These are phyloP conservation scores for Saccharomycopsis selenospora DNA, from an alignment of 805 yeast species.

Conservation along the genomic window DNA sequence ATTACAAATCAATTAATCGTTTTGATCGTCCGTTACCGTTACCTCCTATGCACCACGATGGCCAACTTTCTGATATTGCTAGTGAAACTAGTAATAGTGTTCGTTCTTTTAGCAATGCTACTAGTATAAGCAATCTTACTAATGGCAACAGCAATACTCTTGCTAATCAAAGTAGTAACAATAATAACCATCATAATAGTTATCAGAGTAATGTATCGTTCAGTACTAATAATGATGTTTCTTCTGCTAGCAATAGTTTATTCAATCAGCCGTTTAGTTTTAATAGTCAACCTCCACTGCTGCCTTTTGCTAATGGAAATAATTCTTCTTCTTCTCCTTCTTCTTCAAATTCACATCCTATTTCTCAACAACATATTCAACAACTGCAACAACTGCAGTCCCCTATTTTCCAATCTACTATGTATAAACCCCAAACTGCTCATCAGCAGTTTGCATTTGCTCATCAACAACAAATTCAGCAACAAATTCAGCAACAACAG, in stretches of 20 bases:
- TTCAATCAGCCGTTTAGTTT: background rate
- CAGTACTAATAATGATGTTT: background rate
- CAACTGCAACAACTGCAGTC: background rate
- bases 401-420: background rate
- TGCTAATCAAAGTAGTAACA: too few species aligned
- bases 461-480: too few species aligned
- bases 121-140: too few species aligned
- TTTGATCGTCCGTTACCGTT: slow-evolving; percentile 18
- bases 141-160: too few species aligned
- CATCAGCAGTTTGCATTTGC: slow-evolving; percentile 1
- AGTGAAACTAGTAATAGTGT: slow-evolving; percentile 7
- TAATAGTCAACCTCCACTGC: background rate
- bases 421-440: background rate
- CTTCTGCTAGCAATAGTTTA: background rate
- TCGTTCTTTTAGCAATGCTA: background rate
- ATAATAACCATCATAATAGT: too few species aligned
- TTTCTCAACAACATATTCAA: background rate
- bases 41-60: slow-evolving; percentile 10
- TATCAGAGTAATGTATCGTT: background rate
- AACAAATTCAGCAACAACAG: too few species aligned
- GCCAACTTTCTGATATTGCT: slow-evolving; percentile 3
- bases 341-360: background rate
- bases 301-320: background rate
- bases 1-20: background rate
- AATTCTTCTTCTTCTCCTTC: background rate